Base-by-base conservation (phyloP, 768 basidiomycete species). In the Lentinula aciculospora region DNA sequence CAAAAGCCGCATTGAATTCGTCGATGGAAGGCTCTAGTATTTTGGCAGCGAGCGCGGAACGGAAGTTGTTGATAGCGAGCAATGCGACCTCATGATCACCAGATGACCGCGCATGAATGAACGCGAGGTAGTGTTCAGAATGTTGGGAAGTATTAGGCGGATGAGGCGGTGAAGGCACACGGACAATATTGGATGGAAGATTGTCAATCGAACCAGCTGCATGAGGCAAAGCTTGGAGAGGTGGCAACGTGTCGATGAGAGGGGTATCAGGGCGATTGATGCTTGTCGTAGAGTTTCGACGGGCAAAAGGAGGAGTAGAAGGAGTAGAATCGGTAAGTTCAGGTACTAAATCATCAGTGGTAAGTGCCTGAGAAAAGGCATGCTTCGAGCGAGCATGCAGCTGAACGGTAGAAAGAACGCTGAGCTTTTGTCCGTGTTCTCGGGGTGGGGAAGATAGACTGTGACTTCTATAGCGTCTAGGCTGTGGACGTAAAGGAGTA, bases 1-100 rank as follows among this genome's bases (percentile, higher is more conserved):
- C 66, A 21, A 94, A 70, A 4, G 84, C 84, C 32, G 74, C 67
- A 63, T 92, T 92, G 72, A 84, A 91, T 21, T 85, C 79, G 25
- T 70, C 63, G 23, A 82, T 68, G 2, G 74, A 72, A 36, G 82
- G 76, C 13, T 60, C 39, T 7, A 32, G 3, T 3, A 19, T 64
- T 60, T 13, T 63, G 29, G 29, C 63, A 48, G 25, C 62, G 58
- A 23, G 68, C 54, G 56, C 74, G 63, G 64, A 79, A 67, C 74
- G 64, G 63, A 80, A 68, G 56, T 60, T 65, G 53, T 66, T 74
- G 60, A 70, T 75, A 58, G 65, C 73, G n/a, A 74, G 72, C 60
- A 66, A 67, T 36, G 65, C 75, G 19, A 44, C 62, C 2, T 57
- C 59, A 29, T 66, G 56, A 49, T 73, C 69, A 19, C 64, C 62